Evolutionary conservation across 116 monocot genomes (phyloP).

Genomic region (Thalassia testudinum): DNA sequence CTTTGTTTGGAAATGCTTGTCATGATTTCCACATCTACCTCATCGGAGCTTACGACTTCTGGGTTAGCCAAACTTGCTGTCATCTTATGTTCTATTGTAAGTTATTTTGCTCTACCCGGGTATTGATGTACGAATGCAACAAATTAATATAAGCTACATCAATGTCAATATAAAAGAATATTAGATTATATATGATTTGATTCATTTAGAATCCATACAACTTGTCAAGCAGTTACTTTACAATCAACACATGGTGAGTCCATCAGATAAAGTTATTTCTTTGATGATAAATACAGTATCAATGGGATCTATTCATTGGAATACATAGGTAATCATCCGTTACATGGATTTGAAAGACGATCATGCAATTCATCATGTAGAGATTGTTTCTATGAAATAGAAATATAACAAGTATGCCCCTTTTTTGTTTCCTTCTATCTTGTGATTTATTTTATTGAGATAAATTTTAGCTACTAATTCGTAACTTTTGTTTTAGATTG

Average conservation of each 20-base stretch:
- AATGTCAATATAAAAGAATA: no score
- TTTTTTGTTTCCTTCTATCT: background rate
- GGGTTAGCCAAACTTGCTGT: no score
- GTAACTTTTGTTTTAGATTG: conserved; percentile 32
- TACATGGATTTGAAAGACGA: conserved; percentile 95
- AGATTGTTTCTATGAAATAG: conserved; percentile 86
- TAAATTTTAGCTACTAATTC: background rate
- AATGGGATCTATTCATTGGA: conserved; percentile 1
- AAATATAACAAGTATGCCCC: conserved; percentile 93
- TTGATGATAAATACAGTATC: background rate
- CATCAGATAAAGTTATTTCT: background rate
- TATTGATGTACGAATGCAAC: no score
- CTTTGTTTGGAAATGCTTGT: no score
- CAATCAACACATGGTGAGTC: conserved; percentile 79
- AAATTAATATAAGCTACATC: no score
- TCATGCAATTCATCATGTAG: conserved; percentile 89
- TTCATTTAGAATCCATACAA: no score
- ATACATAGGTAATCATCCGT: conserved; percentile 71
- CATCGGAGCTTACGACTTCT: no score
- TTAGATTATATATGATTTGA: no score
- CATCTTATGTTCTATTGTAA: no score
- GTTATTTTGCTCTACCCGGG: no score
- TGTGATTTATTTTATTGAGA: background rate
- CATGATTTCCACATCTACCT: no score
- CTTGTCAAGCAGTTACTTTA: conserved; percentile 85